Evolutionary conservation across 331 rosid genomes (phyloP).

Genomic region (Rhamnella rubrinervis): DNA sequence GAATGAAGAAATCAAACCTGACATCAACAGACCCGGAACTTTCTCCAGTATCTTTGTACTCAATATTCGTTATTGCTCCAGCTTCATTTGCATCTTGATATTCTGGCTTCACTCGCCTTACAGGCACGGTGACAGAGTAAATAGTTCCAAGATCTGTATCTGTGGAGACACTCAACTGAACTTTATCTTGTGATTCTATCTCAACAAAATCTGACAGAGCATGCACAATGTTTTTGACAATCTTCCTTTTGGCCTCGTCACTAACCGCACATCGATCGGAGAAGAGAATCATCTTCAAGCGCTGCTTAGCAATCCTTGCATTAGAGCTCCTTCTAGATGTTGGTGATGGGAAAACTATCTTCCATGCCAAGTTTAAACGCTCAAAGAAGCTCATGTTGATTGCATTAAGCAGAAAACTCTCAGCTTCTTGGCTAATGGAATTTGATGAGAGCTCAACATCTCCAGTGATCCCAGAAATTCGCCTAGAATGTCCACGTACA

Average conservation of each 20-base stretch:
- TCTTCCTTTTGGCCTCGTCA: slow-evolving; percentile 86
- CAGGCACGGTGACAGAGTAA: slow-evolving; percentile 92
- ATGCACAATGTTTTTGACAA: slow-evolving; percentile 72
- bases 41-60: slow-evolving; percentile 83
- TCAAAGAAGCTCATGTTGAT: slow-evolving; percentile 87
- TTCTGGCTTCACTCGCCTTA: slow-evolving; percentile 85
- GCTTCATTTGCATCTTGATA: slow-evolving; percentile 72
- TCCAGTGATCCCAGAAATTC: slow-evolving; percentile 30
- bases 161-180: slow-evolving; percentile 81
- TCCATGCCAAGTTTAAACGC: slow-evolving; percentile 92
- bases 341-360: slow-evolving; percentile 77
- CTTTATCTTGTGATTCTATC: slow-evolving; percentile 94
- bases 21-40: slow-evolving; percentile 72
- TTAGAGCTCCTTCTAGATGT: slow-evolving; percentile 64
- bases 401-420: slow-evolving; percentile 82
- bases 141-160: slow-evolving; percentile 90
- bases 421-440: slow-evolving; percentile 54
- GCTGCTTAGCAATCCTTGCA: slow-evolving; percentile 92
- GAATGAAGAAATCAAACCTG: slow-evolving; percentile 51
- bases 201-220: slow-evolving; percentile 89
- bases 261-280: slow-evolving; percentile 93
- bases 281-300: slow-evolving; percentile 91
- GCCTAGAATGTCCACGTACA: slow-evolving; percentile 39
- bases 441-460: slow-evolving; percentile 40
- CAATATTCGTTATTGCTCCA: slow-evolving; percentile 78